Conservation (phyloP, 2,329 filamentous ascomycete species). For the Hypoxylon sp. region DNA sequence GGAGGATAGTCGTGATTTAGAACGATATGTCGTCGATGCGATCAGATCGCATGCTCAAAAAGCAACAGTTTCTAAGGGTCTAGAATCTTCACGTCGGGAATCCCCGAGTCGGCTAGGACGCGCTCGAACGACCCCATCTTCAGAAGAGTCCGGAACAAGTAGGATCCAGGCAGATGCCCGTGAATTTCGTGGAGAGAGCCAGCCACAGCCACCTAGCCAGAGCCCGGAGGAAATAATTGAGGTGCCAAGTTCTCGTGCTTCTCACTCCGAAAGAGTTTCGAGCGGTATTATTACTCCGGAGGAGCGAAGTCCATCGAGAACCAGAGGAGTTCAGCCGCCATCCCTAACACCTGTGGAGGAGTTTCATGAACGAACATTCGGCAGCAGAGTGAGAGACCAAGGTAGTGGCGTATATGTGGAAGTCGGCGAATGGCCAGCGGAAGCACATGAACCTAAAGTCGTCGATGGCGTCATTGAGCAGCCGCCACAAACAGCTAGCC, state of each 20-base stretch:
- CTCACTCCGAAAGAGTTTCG: conserved; percentile 3
- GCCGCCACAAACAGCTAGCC: background rate
- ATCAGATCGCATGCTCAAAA: conserved; percentile 21
- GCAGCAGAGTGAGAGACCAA: conserved; percentile 13
- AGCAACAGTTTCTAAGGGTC: conserved; percentile 6
- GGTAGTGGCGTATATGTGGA: conserved; percentile 17
- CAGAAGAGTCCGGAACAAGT: background rate
- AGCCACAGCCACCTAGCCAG: background rate
- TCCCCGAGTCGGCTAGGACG: background rate
- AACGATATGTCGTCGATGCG: conserved; percentile 30
- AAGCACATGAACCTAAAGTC: background rate
- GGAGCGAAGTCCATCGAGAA: conserved; percentile 7
- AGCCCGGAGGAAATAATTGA: conserved; percentile 3
- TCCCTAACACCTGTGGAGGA: background rate
- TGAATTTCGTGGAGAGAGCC: background rate
- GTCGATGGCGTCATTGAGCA: background rate
- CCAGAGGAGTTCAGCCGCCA: background rate
- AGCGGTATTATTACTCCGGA: conserved; percentile 1
- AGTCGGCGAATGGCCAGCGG: conserved; percentile 17
- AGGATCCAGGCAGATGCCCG: background rate
- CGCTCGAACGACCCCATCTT: background rate
- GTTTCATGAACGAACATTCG: conserved; percentile 3
- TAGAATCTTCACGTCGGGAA: conserved; percentile 17
- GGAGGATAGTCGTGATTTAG: conserved; percentile 35
- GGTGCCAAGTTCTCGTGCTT: background rate